These are phyloP conservation scores for Vachellia pachyceras DNA, from an alignment of 306 rosid genomes.

Conservation along the genomic window DNA sequence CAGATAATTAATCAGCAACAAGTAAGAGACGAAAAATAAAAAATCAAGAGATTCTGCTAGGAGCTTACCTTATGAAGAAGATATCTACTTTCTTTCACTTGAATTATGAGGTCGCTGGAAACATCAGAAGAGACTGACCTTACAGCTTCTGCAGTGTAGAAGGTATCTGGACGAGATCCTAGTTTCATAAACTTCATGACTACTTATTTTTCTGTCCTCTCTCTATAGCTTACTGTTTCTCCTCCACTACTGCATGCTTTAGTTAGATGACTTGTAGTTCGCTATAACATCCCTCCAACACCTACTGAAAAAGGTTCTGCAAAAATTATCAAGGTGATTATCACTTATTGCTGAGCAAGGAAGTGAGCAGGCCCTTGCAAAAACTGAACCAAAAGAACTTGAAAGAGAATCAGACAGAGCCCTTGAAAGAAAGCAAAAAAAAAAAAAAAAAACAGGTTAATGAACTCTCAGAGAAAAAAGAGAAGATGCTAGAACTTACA, in stretches of 20 bases:
- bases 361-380: slow-evolving; percentile 18
- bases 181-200: slow-evolving; percentile 98
- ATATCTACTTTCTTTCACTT: slow-evolving; percentile 83
- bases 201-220: slow-evolving; percentile 17
- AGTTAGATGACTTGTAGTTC: slow-evolving; percentile 27
- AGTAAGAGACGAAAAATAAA: not conserved
- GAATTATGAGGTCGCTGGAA: slow-evolving; percentile 88
- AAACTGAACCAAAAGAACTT: slow-evolving; percentile 24
- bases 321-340: slow-evolving; percentile 37
- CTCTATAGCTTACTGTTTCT: slow-evolving; percentile 46
- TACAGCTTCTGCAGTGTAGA: slow-evolving; percentile 74
- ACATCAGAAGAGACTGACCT: slow-evolving; percentile 93
- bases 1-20: not conserved
- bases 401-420: slow-evolving; percentile 12
- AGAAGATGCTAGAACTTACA: slow-evolving; percentile 24
- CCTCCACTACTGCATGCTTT: slow-evolving; percentile 45
- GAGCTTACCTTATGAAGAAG: slow-evolving; percentile 85
- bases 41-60: not conserved
- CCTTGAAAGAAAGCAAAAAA: slow-evolving; percentile 11
- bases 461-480: slow-evolving; percentile 25
- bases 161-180: slow-evolving; percentile 91
- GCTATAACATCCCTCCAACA: slow-evolving; percentile 28
- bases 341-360: slow-evolving; percentile 36
- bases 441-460: not conserved
- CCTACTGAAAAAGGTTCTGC: slow-evolving; percentile 34